Conservation (phyloP, 2,329 filamentous ascomycete genomes). For the Aspergillus sp. region DNA sequence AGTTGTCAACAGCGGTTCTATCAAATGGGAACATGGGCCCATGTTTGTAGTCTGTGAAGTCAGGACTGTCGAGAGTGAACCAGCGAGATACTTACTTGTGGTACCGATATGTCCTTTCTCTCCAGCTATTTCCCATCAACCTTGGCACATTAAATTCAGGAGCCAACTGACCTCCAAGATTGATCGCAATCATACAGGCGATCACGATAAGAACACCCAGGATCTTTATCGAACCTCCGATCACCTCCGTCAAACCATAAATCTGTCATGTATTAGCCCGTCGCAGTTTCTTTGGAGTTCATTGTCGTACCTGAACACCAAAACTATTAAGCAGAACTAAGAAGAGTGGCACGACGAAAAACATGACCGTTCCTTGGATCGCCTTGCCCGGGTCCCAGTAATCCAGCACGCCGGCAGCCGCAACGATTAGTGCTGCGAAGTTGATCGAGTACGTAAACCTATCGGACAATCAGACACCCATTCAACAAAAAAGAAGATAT, state of each 20-base stretch:
- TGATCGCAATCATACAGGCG: constrained; percentile 22
- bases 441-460: constrained; percentile 33
- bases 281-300: not conserved
- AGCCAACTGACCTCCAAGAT: constrained; percentile 19
- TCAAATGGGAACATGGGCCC: constrained; percentile 21
- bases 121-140: constrained; percentile 5
- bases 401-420: constrained; percentile 25
- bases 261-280: constrained; percentile 10
- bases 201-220: constrained; percentile 18
- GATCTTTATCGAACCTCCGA: constrained; percentile 24
- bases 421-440: constrained; percentile 30
- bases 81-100: constrained; percentile 7
- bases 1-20: constrained; percentile 21
- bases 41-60: constrained; percentile 13
- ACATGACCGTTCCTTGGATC: constrained; percentile 24
- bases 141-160: not conserved
- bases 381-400: constrained; percentile 25
- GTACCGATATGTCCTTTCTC: constrained; percentile 12
- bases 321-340: constrained; percentile 23
- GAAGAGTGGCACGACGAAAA: constrained; percentile 21
- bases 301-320: constrained; percentile 15
- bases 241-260: constrained; percentile 23
- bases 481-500: not conserved
- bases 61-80: not conserved
- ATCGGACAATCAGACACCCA: not conserved